phyloP scores from a whole-genome alignment of 2,329 filamentous ascomycete genomes.

The Tolypocladium nubicola region DNA sequence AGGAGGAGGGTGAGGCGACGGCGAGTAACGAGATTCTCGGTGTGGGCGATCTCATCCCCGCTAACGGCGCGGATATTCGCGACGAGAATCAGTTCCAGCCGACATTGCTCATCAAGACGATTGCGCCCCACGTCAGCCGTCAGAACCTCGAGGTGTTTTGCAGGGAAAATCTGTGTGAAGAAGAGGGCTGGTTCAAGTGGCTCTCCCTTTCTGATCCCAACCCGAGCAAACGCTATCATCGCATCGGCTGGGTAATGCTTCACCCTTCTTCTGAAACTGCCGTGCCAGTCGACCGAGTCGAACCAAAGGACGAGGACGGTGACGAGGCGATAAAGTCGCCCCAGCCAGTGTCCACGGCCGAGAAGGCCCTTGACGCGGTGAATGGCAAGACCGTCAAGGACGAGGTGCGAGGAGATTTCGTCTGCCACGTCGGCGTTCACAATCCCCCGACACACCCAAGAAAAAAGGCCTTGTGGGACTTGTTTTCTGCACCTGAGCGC shows the following conservation, averaged over 20 bases:
- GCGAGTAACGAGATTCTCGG: constrained; percentile 87
- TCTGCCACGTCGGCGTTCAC: constrained; percentile 93
- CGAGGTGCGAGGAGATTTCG: constrained; percentile 86
- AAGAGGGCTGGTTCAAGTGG: constrained; percentile 89
- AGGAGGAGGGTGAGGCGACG: constrained; percentile 89
- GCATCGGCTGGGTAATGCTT: constrained; percentile 97
- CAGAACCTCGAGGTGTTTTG: constrained; percentile 90
- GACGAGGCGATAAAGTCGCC: constrained; percentile 46
- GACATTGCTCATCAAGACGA: constrained; percentile 93
- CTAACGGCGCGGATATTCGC: constrained; percentile 71
- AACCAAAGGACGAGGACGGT: constrained; percentile 59
- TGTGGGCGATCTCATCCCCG: constrained; percentile 81
- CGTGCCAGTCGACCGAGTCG: constrained; percentile 57
- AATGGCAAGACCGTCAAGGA: constrained; percentile 98
- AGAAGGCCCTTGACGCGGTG: constrained; percentile 85
- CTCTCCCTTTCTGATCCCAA: constrained; percentile 94
- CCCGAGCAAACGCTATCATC: constrained; percentile 90
- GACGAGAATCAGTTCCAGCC: constrained; percentile 85
- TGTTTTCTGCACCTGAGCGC: constrained; percentile 89
- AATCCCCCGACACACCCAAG: constrained; percentile 75
- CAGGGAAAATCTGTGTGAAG: constrained; percentile 85
- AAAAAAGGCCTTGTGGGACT: constrained; percentile 93
- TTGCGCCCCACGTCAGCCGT: constrained; percentile 90
- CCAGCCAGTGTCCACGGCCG: constrained; percentile 50
- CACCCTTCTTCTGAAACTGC: constrained; percentile 64